Conservation (phyloP, 805 yeast species). For the Sungouiella blattae region DNA sequence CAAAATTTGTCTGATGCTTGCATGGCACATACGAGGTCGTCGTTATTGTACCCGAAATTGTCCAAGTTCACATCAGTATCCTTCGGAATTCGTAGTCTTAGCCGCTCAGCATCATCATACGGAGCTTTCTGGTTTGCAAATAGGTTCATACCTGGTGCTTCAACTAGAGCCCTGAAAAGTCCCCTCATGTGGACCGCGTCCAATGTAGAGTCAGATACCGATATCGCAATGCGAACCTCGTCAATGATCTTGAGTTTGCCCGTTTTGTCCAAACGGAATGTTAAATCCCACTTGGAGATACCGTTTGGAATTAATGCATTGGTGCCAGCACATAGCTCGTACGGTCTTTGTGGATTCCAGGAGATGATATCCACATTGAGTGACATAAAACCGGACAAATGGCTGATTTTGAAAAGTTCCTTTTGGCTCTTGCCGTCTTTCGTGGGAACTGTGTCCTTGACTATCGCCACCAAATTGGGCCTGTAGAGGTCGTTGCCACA, state of each 20-base stretch:
- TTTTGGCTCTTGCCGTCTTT: neutral
- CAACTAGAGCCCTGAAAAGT: constrained; percentile 20
- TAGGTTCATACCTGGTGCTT: constrained; percentile 9
- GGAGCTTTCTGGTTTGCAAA: neutral
- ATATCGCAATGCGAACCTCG: constrained; percentile 30
- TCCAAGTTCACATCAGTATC: too few species aligned
- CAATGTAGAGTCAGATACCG: constrained; percentile 36
- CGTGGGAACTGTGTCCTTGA: constrained; percentile 21
- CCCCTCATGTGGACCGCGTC: constrained; percentile 33
- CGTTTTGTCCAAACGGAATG: constrained; percentile 6
- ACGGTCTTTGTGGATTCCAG: constrained; percentile 34
- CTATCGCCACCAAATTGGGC: constrained; percentile 39
- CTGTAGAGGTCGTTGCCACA: constrained; percentile 44
- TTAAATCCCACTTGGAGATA: constrained; percentile 37
- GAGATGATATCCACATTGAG: constrained; percentile 1
- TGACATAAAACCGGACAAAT: constrained; percentile 5
- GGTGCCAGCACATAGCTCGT: constrained; percentile 28
- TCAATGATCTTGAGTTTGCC: constrained; percentile 18
- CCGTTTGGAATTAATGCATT: constrained; percentile 46
- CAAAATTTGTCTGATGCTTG: constrained; percentile 25
- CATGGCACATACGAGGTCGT: constrained; percentile 29
- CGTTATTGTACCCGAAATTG: constrained; percentile 19
- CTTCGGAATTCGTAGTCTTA: neutral
- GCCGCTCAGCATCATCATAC: neutral
- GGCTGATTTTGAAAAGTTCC: constrained; percentile 24